Base-by-base conservation (phyloP, 2,329 filamentous ascomycete genomes). In the Colletotrichum theobromicola region DNA sequence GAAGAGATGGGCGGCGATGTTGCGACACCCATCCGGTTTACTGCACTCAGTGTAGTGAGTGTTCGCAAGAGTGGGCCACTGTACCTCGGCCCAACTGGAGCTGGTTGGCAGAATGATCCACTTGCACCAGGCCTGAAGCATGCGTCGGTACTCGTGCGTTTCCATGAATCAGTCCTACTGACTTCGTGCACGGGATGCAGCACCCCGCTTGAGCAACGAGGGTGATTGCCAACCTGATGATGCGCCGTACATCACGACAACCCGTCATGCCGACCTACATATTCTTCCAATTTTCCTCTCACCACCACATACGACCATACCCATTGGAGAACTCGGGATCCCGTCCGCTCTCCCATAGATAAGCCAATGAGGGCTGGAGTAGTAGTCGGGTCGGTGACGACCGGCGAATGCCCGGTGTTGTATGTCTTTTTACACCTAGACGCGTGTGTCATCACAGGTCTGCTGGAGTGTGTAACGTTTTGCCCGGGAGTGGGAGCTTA, bases 281-380 rank as follows among this genome's bases (percentile, higher is more conserved):
- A 55, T 7, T 4, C 50, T 12, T 55, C 24, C 5, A 4, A 26
- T 24, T 2, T n/a, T 16, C 4, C 1, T 7, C 1, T 0, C 8
- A 1, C 8, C n/a, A 8, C 8, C 37, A 42, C 37, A 42, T 42
- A 42, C 37, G 37, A 42, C 37, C 16, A 42, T 42, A 42, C 37
- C 37, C 16, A 42, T 42, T 42, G 37, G 37, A 42, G n/a, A 42
- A 42, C 37, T 42, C 37, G 37, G 37, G 37, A 42, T 42, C 37
- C 37, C 37, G 37, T 42, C 37, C 37, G 37, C 37, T 42, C 35
- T 37, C 35, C 35, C 32, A 34, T 34, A 37, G n/a, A n/a, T 35
- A 35, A 35, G 12, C n/a, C n/a, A n/a, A 37, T 37, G 35, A 42
- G 35, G 35, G 37, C 37, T 42, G 37, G 37, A 42, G 37, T 42